Conservation (phyloP, 306 rosid genomes). For the Mimosa pudica region DNA sequence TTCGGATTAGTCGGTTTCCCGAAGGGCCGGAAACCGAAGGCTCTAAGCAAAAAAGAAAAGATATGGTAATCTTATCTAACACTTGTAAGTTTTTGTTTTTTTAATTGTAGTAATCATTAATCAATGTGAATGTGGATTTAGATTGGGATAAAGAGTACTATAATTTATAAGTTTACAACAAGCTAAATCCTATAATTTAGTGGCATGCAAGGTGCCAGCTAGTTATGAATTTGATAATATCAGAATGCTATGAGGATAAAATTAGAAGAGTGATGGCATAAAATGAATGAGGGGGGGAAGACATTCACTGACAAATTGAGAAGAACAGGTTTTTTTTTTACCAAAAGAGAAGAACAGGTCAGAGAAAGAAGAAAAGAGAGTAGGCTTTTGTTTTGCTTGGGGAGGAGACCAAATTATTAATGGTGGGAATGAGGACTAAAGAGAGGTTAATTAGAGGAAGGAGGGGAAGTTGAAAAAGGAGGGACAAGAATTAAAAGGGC, state of each 20-base stretch:
- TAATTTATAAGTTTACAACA: no score
- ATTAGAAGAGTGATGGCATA: neutral
- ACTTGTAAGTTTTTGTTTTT: neutral
- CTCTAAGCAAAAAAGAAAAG: neutral
- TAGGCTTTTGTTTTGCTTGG: neutral
- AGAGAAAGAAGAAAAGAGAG: neutral
- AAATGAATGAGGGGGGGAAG: constrained; percentile 26
- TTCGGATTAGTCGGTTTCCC: no score
- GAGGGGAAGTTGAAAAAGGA: neutral
- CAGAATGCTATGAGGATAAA: neutral
- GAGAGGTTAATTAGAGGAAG: neutral
- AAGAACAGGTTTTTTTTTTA: constrained; percentile 33
- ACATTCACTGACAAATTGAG: constrained; percentile 40
- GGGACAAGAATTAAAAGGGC: constrained; percentile 22
- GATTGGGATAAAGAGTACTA: neutral
- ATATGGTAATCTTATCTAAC: neutral
- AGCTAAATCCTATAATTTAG: no score
- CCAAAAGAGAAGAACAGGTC: no score
- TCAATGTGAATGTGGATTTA: neutral
- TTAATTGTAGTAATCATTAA: neutral
- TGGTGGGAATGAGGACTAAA: neutral
- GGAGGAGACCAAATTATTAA: neutral
- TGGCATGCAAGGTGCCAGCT: no score
- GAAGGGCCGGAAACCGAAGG: no score
- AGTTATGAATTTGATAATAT: no score